Conservation (phyloP, 164 flowering plant genomes). For the Annona cherimola region DNA sequence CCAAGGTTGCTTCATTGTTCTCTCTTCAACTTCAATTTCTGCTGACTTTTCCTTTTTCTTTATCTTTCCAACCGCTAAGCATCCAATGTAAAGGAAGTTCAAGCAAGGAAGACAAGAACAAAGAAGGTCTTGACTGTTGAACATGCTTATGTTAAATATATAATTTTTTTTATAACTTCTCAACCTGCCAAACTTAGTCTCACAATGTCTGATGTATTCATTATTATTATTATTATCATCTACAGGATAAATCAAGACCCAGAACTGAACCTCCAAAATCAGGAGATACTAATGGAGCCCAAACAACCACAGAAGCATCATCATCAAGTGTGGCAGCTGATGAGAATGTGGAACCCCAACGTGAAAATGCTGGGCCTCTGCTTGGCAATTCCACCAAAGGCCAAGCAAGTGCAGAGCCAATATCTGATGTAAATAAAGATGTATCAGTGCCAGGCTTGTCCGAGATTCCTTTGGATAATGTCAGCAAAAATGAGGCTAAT, state of each 20-base stretch:
- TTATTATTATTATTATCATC: not conserved
- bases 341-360: constrained; percentile 20
- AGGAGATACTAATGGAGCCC: constrained; percentile 29
- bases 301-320: constrained; percentile 22
- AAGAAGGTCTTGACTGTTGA: constrained; percentile 42
- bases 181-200: not conserved
- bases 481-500: constrained; percentile 25
- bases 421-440: constrained; percentile 27
- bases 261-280: constrained; percentile 29
- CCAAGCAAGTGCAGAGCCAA: constrained; percentile 26
- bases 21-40: not conserved
- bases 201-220: not conserved
- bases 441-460: constrained; percentile 17
- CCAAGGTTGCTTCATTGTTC: not conserved
- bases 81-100: constrained; percentile 57
- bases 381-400: constrained; percentile 13
- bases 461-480: constrained; percentile 23
- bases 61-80: constrained; percentile 28
- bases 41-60: constrained; percentile 9
- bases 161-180: not conserved
- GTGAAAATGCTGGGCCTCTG: constrained; percentile 25
- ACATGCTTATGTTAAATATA: not conserved
- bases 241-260: constrained; percentile 48
- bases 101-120: constrained; percentile 42
- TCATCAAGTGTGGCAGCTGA: constrained; percentile 28